Percentiles rank a stretch among this genome's conserved stretches.
Evolutionary conservation across 176 grass and related monocot species (phyloP).

Genomic region (Carex myosuroides): DNA sequence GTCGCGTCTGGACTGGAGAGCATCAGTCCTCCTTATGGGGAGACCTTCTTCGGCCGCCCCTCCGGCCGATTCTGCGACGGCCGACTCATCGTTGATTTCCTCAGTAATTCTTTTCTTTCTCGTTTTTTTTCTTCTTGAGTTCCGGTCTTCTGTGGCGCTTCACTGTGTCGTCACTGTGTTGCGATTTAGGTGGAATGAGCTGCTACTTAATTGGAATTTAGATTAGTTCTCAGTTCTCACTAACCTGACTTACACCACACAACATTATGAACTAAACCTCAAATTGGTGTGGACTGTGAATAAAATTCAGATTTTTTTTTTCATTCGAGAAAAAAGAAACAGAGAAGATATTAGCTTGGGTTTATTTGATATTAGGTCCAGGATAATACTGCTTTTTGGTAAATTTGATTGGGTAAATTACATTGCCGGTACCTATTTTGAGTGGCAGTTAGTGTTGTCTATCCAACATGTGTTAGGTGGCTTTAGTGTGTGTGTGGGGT

Average conservation of each 20-base stretch:
- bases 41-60: constrained; percentile 71
- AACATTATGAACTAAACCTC: background rate
- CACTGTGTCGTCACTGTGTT: background rate
- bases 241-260: background rate
- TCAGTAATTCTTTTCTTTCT: constrained; percentile 42
- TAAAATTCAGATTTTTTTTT: background rate
- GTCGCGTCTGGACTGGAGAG: constrained; percentile 66
- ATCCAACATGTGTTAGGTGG: constrained; percentile 1
- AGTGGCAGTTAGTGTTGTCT: background rate
- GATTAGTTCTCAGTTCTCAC: background rate
- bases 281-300: background rate
- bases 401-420: constrained; percentile 5
- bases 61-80: constrained; percentile 84
- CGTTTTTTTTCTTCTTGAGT: background rate
- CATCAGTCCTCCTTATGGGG: constrained; percentile 76
- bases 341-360: background rate
- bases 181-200: background rate
- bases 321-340: background rate
- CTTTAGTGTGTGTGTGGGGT: background rate
- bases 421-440: background rate
- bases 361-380: background rate
- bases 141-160: background rate
- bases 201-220: background rate
- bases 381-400: background rate
- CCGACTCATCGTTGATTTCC: constrained; percentile 87